Base-by-base conservation (phyloP, 2,329 filamentous ascomycete genomes). In the Chaetoscypha palmicola region DNA sequence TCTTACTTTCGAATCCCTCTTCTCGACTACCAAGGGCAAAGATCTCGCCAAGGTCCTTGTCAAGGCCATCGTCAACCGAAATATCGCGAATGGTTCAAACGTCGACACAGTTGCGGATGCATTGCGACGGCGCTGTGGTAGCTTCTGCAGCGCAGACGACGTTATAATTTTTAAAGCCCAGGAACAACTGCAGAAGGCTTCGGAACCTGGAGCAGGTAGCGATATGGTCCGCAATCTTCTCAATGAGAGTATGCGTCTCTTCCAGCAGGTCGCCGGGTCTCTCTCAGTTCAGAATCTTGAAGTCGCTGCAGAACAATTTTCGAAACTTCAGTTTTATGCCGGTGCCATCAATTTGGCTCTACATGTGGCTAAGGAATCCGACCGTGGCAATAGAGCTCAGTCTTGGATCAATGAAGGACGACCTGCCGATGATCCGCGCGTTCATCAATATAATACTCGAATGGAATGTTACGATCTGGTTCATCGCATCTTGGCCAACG, bases 111-210 rank as follows among this genome's bases (percentile, higher is more conserved):
- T 98, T 19, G 91, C 92, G 0, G 92, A 98, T 64, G 88, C 90
- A n/a, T 69, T 98, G 38, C 79, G 92, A 36, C 77, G 92, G 56
- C 79, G 90, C 56, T 98, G 92, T 56, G 94, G 92, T 50, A 96
- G 86, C 66, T 98, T 98, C 74, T 98, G 92, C 64, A 96, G 90
- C 58, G 82, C 91, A 0, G 91, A 98, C 52, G 92, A 98, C 67
- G 92, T 97, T 1, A 81, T 97, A 52, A 91, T 96, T 55, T 98
- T 98, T 79, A 97, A 95, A 66, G 92, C 92, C 0, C 91, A 97
- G 62, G 92, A 98, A 64, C 86, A 91, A 58, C 70, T 97, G 41
- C 94, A 95, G 70, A 79, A 87, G 54, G 91, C 91, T 1, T 81
- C 82, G 2, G 90, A 96, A 62, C 79, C 86, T 37, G 79, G 81